These are phyloP conservation scores for Huntiella bhutanensis DNA, from an alignment of 2,329 filamentous ascomycete genomes.

Conservation along the genomic window DNA sequence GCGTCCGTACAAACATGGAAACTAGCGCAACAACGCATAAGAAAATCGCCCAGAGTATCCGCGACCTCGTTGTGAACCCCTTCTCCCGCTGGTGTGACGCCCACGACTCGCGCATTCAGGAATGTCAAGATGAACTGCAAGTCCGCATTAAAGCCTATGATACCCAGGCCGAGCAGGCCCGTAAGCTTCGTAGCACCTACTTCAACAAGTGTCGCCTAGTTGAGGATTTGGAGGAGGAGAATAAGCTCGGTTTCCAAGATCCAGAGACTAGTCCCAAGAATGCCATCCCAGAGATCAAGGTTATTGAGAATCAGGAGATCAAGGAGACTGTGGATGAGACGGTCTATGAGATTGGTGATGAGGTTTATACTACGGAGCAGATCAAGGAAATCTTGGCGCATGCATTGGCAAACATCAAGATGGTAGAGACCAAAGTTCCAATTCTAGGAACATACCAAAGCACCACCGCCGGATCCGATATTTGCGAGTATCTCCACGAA, in stretches of 20 bases:
- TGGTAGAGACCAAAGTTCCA: conserved; percentile 83
- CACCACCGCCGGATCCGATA: conserved; percentile 76
- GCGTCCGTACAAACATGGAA: conserved; percentile 79
- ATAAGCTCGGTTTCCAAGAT: conserved; percentile 91
- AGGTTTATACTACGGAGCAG: conserved; percentile 67
- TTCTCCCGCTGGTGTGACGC: conserved; percentile 94
- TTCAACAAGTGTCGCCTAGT: conserved; percentile 97
- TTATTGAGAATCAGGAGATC: conserved; percentile 47
- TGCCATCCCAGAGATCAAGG: conserved; percentile 68
- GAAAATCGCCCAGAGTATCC: conserved; percentile 91
- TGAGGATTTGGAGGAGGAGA: conserved; percentile 94
- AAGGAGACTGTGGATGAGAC: conserved; percentile 58
- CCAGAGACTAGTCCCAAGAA: conserved; percentile 53
- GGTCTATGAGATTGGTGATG: conserved; percentile 75
- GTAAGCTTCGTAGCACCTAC: conserved; percentile 87
- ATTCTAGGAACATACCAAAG: conserved; percentile 92
- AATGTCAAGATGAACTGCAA: conserved; percentile 89
- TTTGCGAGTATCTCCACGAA: conserved; percentile 86
- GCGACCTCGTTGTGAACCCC: conserved; percentile 83
- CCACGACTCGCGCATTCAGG: conserved; percentile 76
- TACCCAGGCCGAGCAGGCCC: conserved; percentile 72
- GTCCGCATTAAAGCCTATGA: conserved; percentile 80
- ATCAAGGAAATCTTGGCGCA: conserved; percentile 78
- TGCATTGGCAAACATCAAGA: conserved; percentile 69
- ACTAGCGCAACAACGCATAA: conserved; percentile 77